Evolutionary conservation across 2,329 filamentous ascomycete genomes (phyloP).

Genomic region (Neonectria neomacrospora): DNA sequence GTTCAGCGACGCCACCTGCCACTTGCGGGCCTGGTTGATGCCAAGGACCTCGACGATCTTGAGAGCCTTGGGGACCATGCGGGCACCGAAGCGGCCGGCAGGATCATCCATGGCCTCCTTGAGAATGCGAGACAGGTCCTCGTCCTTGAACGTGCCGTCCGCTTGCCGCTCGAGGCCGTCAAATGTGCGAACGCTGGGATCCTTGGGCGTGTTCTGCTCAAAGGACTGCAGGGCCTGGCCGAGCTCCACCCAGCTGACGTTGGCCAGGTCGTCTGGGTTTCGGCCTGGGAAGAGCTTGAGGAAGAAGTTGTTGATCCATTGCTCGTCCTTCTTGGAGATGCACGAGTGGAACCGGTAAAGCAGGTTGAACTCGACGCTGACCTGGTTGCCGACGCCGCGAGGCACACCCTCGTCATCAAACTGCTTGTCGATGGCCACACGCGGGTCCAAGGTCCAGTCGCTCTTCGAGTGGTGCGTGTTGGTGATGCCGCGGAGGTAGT

Average conservation of each 20-base stretch:
- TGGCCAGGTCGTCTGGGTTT: conserved; percentile 54
- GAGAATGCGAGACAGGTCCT: conserved; percentile 67
- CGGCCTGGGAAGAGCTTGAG: conserved; percentile 40
- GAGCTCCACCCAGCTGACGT: conserved; percentile 39
- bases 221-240: conserved; percentile 34
- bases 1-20: conserved; percentile 71
- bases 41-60: conserved; percentile 71
- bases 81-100: conserved; percentile 68
- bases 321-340: background rate
- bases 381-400: conserved; percentile 1
- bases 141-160: conserved; percentile 66
- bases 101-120: conserved; percentile 69
- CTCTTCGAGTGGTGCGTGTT: background rate
- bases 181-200: conserved; percentile 61
- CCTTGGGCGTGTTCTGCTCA: conserved; percentile 40
- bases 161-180: conserved; percentile 58
- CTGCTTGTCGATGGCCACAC: conserved; percentile 33
- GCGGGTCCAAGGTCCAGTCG: conserved; percentile 1
- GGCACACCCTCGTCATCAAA: background rate
- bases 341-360: background rate
- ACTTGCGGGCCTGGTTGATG: conserved; percentile 70
- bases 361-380: conserved; percentile 5
- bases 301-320: conserved; percentile 46
- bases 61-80: conserved; percentile 67
- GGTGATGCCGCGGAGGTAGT: conserved; percentile 2